These are phyloP conservation scores for Brasilioporus rufonigricans DNA, from an alignment of 768 basidiomycete species.

Conservation along the genomic window DNA sequence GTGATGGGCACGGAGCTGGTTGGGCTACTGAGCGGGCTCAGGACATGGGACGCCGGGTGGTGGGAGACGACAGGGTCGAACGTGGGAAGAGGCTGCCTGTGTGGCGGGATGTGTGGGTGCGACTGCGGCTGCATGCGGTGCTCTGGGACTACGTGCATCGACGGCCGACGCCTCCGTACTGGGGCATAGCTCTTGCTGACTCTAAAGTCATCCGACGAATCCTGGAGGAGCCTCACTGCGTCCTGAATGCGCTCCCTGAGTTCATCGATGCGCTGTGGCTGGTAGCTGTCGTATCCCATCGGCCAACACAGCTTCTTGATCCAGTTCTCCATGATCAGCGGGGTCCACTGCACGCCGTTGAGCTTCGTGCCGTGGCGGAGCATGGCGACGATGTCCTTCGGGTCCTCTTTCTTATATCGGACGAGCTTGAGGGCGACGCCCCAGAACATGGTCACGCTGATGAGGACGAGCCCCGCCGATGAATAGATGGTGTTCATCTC, in stretches of 20 bases:
- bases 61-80: constrained; percentile 2
- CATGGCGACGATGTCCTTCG: constrained; percentile 63
- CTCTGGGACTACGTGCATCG: constrained; percentile 9
- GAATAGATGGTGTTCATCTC: constrained; percentile 55
- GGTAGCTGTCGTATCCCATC: constrained; percentile 58
- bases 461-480: constrained; percentile 50
- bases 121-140: neutral
- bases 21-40: constrained; percentile 14
- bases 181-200: neutral
- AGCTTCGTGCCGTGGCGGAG: constrained; percentile 58
- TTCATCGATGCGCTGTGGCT: constrained; percentile 40
- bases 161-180: constrained; percentile 2
- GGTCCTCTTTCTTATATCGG: constrained; percentile 61
- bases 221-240: constrained; percentile 39
- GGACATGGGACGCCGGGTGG: neutral
- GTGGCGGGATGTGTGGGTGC: neutral
- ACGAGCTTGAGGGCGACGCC: constrained; percentile 71
- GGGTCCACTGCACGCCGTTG: constrained; percentile 55
- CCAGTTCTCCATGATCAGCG: constrained; percentile 54
- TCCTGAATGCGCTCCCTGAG: constrained; percentile 53
- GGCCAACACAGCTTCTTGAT: constrained; percentile 55
- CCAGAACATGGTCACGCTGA: constrained; percentile 72
- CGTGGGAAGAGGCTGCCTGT: neutral
- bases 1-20: neutral
- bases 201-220: constrained; percentile 16